phyloP scores from a whole-genome alignment of 495 filamentous ascomycete genomes.

The Immersiella caudata region DNA sequence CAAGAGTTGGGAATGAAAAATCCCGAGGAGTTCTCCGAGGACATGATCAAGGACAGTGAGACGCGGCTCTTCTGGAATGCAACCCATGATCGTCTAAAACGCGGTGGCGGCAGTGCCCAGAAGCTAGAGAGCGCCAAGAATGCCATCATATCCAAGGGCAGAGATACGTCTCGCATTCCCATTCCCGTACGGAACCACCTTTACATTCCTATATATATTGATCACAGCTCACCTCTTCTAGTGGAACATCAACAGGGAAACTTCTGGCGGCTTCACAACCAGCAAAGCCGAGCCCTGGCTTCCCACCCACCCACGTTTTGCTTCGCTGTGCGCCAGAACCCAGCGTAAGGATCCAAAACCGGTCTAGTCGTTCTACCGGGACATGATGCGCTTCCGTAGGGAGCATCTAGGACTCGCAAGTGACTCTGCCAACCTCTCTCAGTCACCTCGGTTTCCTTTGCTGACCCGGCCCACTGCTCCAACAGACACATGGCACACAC shows the following conservation, averaged over 20 bases:
- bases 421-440: neutral
- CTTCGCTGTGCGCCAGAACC: neutral
- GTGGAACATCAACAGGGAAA: conserved; percentile 2
- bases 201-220: neutral
- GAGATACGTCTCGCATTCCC: conserved; percentile 2
- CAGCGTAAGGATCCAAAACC: conserved; percentile 1
- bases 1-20: conserved; percentile 8
- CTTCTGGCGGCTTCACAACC: conserved; percentile 10
- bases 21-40: conserved; percentile 7
- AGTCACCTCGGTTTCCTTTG: neutral
- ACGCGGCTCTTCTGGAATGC: neutral
- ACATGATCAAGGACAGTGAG: neutral
- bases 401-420: neutral
- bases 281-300: conserved; percentile 1
- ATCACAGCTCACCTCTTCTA: neutral
- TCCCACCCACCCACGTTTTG: neutral
- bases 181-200: neutral
- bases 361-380: conserved; percentile 4
- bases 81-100: neutral
- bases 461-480: neutral
- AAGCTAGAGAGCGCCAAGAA: neutral
- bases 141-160: conserved; percentile 7
- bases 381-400: conserved; percentile 11
- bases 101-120: neutral
- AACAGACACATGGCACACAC: conserved; percentile 1